These are phyloP conservation scores for Mucor indicus DNA, from an alignment of 371 early-diverging fungal genomes.

Conservation along the genomic window DNA sequence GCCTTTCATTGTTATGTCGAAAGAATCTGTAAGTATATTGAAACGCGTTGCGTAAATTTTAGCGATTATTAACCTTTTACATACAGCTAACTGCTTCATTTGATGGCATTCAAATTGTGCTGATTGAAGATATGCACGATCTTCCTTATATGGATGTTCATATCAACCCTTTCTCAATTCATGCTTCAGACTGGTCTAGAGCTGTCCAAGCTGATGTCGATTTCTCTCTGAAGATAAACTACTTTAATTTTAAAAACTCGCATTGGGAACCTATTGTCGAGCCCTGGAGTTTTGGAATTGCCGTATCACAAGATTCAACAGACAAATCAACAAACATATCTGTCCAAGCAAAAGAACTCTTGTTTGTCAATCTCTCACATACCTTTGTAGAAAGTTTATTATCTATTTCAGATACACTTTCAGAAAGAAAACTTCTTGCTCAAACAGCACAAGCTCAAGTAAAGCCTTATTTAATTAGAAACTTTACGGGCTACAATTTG, in stretches of 20 bases:
- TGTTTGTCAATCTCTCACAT: constrained; percentile 75
- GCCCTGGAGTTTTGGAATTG: constrained; percentile 60
- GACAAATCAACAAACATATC: constrained; percentile 37
- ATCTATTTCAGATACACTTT: constrained; percentile 34
- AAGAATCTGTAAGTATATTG: constrained; percentile 34
- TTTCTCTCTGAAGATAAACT: constrained; percentile 74
- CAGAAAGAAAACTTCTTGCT: constrained; percentile 28
- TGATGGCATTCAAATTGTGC: constrained; percentile 64
- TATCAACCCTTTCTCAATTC: constrained; percentile 63
- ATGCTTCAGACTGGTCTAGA: constrained; percentile 73
- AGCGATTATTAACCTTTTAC: no score
- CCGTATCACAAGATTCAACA: constrained; percentile 27
- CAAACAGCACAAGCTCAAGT: constrained; percentile 32
- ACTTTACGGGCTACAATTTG: constrained; percentile 75
- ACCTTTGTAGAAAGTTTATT: constrained; percentile 66
- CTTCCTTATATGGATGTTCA: constrained; percentile 76
- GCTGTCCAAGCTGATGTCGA: constrained; percentile 68
- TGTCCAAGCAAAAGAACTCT: constrained; percentile 54
- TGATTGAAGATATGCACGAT: constrained; percentile 80
- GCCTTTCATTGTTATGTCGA: constrained; percentile 47
- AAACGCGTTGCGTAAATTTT: no score
- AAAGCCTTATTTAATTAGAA: constrained; percentile 70
- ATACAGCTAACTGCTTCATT: constrained; percentile 47
- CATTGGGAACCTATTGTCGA: constrained; percentile 93
- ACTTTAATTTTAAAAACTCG: constrained; percentile 84